Conservation (phyloP, 2,329 filamentous ascomycete species). For the Botrytis sinoallii region DNA sequence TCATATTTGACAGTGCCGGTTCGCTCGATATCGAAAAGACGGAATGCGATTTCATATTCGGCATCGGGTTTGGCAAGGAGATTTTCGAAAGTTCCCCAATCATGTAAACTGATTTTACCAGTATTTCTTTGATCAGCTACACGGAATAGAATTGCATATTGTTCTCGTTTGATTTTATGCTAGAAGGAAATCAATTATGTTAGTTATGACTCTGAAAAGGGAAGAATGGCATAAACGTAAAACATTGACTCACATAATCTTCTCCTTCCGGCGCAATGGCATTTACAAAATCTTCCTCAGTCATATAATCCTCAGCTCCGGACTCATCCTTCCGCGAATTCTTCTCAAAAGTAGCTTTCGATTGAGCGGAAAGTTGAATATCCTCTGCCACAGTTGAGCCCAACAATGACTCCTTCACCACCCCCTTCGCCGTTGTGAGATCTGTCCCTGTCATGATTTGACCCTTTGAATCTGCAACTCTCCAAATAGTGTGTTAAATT, state of each 20-base stretch:
- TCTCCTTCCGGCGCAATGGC: slow-evolving; percentile 83
- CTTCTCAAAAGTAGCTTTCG: slow-evolving; percentile 71
- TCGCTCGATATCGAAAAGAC: slow-evolving; percentile 85
- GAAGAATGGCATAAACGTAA: not conserved
- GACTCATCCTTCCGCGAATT: slow-evolving; percentile 73
- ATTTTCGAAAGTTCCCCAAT: slow-evolving; percentile 94
- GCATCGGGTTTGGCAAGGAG: slow-evolving; percentile 90
- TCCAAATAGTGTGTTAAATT: not conserved
- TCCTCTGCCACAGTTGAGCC: slow-evolving; percentile 51
- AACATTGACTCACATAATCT: slow-evolving; percentile 73
- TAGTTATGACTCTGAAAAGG: slow-evolving; percentile 23
- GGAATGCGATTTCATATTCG: slow-evolving; percentile 98
- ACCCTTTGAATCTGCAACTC: slow-evolving; percentile 7
- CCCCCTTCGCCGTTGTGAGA: slow-evolving; percentile 45
- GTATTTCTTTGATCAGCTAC: slow-evolving; percentile 78
- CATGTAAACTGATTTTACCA: slow-evolving; percentile 73
- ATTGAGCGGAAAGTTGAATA: slow-evolving; percentile 67
- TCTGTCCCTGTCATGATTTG: slow-evolving; percentile 34
- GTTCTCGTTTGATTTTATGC: slow-evolving; percentile 97
- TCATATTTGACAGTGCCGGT: slow-evolving; percentile 87
- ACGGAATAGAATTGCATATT: slow-evolving; percentile 89
- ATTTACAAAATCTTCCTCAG: slow-evolving; percentile 81
- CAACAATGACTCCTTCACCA: slow-evolving; percentile 76
- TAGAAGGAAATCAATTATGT: slow-evolving; percentile 41
- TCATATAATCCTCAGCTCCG: slow-evolving; percentile 76